Percentiles rank a stretch among this genome's conserved stretches.
phyloP scores from a whole-genome alignment of 805 yeast species.

The Ogataea glucozyma region DNA sequence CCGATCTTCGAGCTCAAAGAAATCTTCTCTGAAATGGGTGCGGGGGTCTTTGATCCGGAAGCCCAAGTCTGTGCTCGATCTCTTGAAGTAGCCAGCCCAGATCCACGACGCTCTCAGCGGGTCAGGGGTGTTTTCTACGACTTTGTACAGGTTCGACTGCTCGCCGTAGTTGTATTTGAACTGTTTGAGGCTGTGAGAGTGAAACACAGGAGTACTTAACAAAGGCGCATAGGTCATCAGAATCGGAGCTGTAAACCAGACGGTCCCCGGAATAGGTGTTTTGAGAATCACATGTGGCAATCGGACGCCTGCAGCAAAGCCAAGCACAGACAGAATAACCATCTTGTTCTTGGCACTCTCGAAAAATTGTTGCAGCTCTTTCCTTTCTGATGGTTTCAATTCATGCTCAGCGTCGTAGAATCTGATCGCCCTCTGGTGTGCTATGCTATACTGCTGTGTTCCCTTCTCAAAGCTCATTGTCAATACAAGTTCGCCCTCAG shows the following conservation, averaged over 20 bases:
- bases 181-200: constrained; percentile 34
- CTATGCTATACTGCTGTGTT: constrained; percentile 31
- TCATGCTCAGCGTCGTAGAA: constrained; percentile 52
- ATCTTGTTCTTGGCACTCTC: constrained; percentile 40
- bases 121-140: constrained; percentile 29
- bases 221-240: constrained; percentile 35
- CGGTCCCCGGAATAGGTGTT: constrained; percentile 45
- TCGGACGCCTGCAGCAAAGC: constrained; percentile 42
- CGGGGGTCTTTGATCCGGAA: constrained; percentile 59
- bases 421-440: constrained; percentile 43
- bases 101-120: constrained; percentile 28
- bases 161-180: constrained; percentile 31
- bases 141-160: constrained; percentile 23
- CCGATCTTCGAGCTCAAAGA: no score
- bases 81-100: constrained; percentile 55
- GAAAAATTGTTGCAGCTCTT: constrained; percentile 41
- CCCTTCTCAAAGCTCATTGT: constrained; percentile 12
- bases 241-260: constrained; percentile 43
- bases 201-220: constrained; percentile 32
- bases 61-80: constrained; percentile 52
- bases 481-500: no score
- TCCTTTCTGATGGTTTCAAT: constrained; percentile 43
- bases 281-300: constrained; percentile 43
- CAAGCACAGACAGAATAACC: constrained; percentile 24
- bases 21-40: no score